Percentiles rank a stretch among this genome's conserved stretches.
Evolutionary conservation across 1,284 basidiomycete genomes (phyloP).

Genomic region (Caloboletus inedulis): DNA sequence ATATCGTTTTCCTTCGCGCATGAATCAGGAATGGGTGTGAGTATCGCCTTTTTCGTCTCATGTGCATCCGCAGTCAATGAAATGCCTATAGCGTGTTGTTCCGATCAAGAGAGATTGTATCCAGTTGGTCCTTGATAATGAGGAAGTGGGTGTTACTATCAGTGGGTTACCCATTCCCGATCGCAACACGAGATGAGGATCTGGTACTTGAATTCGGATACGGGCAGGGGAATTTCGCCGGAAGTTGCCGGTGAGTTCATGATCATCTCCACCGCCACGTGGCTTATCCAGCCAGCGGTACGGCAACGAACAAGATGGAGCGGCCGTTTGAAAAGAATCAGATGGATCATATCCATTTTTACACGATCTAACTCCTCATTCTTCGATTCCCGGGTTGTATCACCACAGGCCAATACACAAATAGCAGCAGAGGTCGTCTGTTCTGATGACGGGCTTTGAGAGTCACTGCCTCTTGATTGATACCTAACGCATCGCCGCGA

Average conservation of each 20-base stretch:
- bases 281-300: background rate
- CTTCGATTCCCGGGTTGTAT: background rate
- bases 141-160: slow-evolving; percentile 38
- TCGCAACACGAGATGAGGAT: no score
- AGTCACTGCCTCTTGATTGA: background rate
- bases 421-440: background rate
- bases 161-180: slow-evolving; percentile 40
- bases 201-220: slow-evolving; percentile 38
- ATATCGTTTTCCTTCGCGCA: slow-evolving; percentile 48
- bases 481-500: background rate
- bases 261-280: no score
- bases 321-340: no score
- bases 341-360: background rate
- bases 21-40: slow-evolving; percentile 40
- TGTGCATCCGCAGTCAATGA: no score
- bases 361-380: background rate
- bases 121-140: slow-evolving; percentile 42
- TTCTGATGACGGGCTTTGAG: background rate
- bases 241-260: background rate
- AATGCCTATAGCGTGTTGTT: slow-evolving; percentile 37
- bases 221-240: background rate
- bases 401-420: background rate
- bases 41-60: background rate
- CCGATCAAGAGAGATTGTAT: slow-evolving; percentile 39
- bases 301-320: background rate